phyloP scores from a whole-genome alignment of 2,329 filamentous ascomycete species.

The Venturia effusa region DNA sequence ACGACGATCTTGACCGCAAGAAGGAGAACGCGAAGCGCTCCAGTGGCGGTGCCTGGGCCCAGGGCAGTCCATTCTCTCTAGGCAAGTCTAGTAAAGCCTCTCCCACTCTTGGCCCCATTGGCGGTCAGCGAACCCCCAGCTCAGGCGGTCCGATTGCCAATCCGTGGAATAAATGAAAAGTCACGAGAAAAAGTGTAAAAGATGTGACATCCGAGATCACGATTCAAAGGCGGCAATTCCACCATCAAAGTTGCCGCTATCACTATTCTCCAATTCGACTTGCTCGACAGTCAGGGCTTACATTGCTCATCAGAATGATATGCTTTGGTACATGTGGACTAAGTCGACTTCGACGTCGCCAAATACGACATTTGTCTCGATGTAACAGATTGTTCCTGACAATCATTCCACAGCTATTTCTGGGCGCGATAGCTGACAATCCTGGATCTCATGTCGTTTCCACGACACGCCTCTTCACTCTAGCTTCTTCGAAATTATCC shows the following conservation, averaged over 20 bases:
- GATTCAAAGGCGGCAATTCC: not conserved
- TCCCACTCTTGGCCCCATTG: slow-evolving; percentile 24
- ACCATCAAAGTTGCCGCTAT: not conserved
- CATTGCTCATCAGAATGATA: not conserved
- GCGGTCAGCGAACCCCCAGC: slow-evolving; percentile 16
- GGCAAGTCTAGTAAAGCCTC: slow-evolving; percentile 17
- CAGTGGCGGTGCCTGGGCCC: slow-evolving; percentile 26
- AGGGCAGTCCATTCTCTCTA: slow-evolving; percentile 16
- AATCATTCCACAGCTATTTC: not conserved
- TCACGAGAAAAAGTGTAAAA: not conserved
- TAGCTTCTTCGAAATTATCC: not conserved
- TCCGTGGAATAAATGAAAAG: not conserved
- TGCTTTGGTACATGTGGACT: not conserved
- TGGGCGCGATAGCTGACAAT: not conserved
- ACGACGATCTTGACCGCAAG: slow-evolving; percentile 18
- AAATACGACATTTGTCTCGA: not conserved
- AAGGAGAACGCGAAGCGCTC: slow-evolving; percentile 22
- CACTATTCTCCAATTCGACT: not conserved
- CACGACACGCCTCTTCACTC: not conserved
- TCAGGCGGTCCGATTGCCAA: slow-evolving; percentile 1
- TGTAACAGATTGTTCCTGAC: not conserved
- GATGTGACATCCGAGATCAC: not conserved
- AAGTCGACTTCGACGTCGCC: not conserved
- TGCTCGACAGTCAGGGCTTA: not conserved
- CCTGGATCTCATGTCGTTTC: not conserved